phyloP scores from a whole-genome alignment of 805 yeast species.

The Kurtzmaniella cleridarum region DNA sequence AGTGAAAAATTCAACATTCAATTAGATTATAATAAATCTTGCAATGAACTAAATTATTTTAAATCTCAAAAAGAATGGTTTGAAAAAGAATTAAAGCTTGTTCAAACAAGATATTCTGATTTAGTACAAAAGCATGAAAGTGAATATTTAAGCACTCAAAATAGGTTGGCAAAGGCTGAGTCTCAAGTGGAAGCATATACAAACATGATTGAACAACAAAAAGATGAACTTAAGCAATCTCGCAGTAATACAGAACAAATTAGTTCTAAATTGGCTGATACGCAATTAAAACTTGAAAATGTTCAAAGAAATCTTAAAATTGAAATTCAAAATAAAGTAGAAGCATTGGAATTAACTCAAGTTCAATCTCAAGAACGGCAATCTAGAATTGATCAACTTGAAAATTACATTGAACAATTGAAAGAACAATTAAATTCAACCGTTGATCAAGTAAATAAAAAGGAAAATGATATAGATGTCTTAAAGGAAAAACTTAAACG shows the following conservation, averaged over 20 bases:
- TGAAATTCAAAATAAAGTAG: slow-evolving; percentile 49
- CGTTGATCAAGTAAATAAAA: slow-evolving; percentile 25
- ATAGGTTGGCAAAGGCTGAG: slow-evolving; percentile 22
- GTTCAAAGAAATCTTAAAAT: slow-evolving; percentile 43
- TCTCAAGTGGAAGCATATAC: slow-evolving; percentile 20
- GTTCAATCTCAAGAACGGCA: slow-evolving; percentile 47
- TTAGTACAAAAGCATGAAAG: slow-evolving; percentile 34
- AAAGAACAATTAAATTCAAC: slow-evolving; percentile 32
- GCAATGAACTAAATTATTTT: slow-evolving; percentile 29
- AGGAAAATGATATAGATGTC: slow-evolving; percentile 26
- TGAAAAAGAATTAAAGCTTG: slow-evolving; percentile 29
- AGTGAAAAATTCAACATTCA: slow-evolving; percentile 32
- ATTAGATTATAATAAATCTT: slow-evolving; percentile 27
- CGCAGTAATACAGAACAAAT: slow-evolving; percentile 14
- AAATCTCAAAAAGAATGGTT: slow-evolving; percentile 36
- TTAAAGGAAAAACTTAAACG: slow-evolving; percentile 32
- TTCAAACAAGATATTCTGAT: slow-evolving; percentile 33
- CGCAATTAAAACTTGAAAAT: slow-evolving; percentile 16
- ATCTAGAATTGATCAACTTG: slow-evolving; percentile 49
- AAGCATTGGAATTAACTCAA: slow-evolving; percentile 52
- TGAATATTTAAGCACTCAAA: slow-evolving; percentile 25
- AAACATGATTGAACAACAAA: slow-evolving; percentile 32
- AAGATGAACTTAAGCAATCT: slow-evolving; percentile 35
- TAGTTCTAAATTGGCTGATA: slow-evolving; percentile 13
- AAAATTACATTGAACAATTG: slow-evolving; percentile 38